Percentiles rank a stretch among this genome's conserved stretches.
phyloP scores from a whole-genome alignment of 163 green algal genomes.

The Coccomyxa subellipsoidea region DNA sequence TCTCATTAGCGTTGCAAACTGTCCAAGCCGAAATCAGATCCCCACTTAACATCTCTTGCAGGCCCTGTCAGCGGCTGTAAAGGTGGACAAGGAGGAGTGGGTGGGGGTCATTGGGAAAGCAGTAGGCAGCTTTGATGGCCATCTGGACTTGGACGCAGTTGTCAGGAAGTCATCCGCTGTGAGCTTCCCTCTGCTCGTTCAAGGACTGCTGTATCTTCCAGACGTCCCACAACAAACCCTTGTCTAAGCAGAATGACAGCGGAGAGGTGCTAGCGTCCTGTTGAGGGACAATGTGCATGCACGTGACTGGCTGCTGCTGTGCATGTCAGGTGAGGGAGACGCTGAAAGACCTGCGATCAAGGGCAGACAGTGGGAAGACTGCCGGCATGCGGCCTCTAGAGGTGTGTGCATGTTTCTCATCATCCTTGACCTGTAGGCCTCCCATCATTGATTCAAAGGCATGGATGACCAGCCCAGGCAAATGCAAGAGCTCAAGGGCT shows the following conservation, averaged over 20 bases:
- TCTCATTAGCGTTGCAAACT: no score
- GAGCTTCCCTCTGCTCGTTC: not conserved
- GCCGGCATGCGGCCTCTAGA: not conserved
- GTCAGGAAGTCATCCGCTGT: slow-evolving; percentile 2
- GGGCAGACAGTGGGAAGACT: not conserved
- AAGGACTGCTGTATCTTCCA: no score
- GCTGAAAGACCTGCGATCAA: not conserved
- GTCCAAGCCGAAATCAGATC: no score
- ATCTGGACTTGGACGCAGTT: slow-evolving; percentile 18
- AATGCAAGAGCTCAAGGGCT: no score
- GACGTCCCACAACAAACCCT: no score
- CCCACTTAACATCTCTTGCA: no score
- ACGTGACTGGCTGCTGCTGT: not conserved
- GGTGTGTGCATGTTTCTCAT: not conserved
- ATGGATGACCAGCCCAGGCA: no score
- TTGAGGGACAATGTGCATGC: no score
- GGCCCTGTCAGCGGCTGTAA: not conserved
- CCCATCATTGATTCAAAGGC: no score
- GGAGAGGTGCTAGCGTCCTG: no score
- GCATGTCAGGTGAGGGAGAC: slow-evolving; percentile 2
- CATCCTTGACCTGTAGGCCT: no score
- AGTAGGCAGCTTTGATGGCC: slow-evolving; percentile 20
- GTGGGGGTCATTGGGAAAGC: slow-evolving; percentile 21
- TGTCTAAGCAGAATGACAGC: not conserved
- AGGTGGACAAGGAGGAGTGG: slow-evolving; percentile 29